Conservation (phyloP, 257 asterid species). For the Solanum raphanifolium region DNA sequence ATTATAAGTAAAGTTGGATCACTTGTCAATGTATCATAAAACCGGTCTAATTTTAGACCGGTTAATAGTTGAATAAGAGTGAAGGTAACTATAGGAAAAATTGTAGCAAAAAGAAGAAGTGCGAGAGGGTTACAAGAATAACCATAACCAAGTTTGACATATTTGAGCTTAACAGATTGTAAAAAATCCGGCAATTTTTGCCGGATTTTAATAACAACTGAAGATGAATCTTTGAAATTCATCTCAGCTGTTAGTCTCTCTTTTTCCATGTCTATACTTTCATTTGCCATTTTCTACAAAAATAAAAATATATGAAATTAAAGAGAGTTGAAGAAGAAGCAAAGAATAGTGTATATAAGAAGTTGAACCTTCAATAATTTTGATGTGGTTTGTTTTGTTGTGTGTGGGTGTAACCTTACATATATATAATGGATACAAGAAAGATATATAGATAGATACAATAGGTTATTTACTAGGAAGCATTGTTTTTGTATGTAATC, state of each 20-base stretch:
- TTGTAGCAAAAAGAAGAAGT: conserved; percentile 6
- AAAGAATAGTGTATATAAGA: neutral
- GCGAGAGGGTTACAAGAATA: conserved; percentile 53
- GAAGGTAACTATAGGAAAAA: conserved; percentile 25
- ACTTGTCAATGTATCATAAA: conserved; percentile 19
- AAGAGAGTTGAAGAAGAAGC: neutral
- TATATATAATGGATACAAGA: conserved; percentile 2
- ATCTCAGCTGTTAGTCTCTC: conserved; percentile 40
- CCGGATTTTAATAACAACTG: conserved; percentile 30
- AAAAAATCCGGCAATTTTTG: conserved; percentile 31
- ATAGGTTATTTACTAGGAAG: too few relatives aligned
- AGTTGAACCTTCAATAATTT: neutral
- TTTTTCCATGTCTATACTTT: conserved; percentile 31
- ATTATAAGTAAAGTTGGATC: conserved; percentile 2
- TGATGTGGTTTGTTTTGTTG: neutral
- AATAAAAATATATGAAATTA: neutral
- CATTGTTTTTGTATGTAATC: neutral
- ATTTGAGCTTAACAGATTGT: conserved; percentile 40
- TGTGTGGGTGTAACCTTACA: neutral
- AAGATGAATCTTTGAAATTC: conserved; percentile 39
- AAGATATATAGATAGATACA: neutral
- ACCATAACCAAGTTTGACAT: conserved; percentile 62
- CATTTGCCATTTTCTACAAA: neutral
- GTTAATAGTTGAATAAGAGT: conserved; percentile 18
- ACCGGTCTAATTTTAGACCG: conserved; percentile 16